Base-by-base conservation (phyloP, 495 filamentous ascomycete genomes). In the Lasiosphaeria miniovina region DNA sequence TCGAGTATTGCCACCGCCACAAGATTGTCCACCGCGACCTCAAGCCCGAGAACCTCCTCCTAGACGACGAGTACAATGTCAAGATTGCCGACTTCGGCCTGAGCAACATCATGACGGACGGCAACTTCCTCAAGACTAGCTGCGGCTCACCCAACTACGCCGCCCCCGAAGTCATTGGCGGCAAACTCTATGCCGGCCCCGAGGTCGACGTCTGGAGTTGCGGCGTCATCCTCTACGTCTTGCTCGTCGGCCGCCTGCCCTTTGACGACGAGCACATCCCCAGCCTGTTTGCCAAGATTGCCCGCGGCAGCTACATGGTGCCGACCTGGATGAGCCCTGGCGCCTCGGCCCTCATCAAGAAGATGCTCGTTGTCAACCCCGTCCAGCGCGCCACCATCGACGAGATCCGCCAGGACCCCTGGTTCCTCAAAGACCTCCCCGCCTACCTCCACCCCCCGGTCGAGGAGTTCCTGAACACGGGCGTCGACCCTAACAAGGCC, bases 171-270 rank as follows among this genome's bases (percentile, higher is more conserved):
- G 94, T 98, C 61, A 98, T 98, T 65, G 92, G 90, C 49, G 94
- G 94, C 12, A 98, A 98, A 80, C 80, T 98, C 55, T 98, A 98
- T 68, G 94, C 94, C 33, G 94, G 94, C 3, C 94, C 95, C 3
- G 94, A 98, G 73, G 94, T 98, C 49, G 94, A 98, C 72, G 95
- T 98, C 8, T 98, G 94, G 94, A 98, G 94, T 75, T 98, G 93
- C 68, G 94, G 94, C 67, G 95, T 98, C 64, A 98, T 98, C 64
- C 81, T 98, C 54, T 98, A 98, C 69, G 94, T 98, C 55, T 77
- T 98, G 64, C 80, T 98, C 33, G 91, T 93, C 49, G 94, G 94
- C 53, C 82, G 92, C 41, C 78, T 98, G 34, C 94, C 94, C 9
- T 98, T 98, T 68, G 95, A 98, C 73, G 95, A 98, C 70, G 94